phyloP scores from a whole-genome alignment of 2,329 filamentous ascomycete genomes.

The Neofusicoccum sp. region DNA sequence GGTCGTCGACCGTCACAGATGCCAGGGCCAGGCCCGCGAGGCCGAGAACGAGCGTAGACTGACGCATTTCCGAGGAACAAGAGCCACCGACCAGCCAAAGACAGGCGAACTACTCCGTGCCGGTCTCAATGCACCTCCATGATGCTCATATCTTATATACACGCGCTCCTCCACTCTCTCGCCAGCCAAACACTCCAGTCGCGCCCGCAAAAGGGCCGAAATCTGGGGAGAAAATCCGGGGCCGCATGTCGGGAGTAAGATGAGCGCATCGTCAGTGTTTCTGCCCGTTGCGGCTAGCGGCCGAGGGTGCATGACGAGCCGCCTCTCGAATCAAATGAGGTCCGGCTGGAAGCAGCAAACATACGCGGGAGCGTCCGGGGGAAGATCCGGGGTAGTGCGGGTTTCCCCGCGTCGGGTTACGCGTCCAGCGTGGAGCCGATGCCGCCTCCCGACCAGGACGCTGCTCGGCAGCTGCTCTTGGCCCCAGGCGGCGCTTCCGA shows the following conservation, averaged over 20 bases:
- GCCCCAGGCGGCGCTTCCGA: background rate
- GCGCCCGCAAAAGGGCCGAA: background rate
- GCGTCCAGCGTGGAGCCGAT: slow-evolving; percentile 16
- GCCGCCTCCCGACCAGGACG: background rate
- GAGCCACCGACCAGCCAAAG: background rate
- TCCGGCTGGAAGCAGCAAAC: background rate
- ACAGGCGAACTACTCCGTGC: background rate
- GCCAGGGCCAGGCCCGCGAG: background rate
- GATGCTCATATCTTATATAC: background rate
- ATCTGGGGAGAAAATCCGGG: background rate
- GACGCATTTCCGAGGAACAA: background rate
- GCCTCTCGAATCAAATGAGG: background rate
- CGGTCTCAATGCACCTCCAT: background rate
- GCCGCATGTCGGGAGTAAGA: background rate
- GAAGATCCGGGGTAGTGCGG: slow-evolving; percentile 10
- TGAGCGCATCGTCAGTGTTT: background rate
- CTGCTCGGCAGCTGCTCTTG: background rate
- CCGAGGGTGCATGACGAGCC: background rate
- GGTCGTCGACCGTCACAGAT: background rate
- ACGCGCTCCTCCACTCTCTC: background rate
- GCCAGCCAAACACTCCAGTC: background rate
- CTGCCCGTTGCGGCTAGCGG: background rate
- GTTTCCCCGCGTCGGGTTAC: slow-evolving; percentile 4
- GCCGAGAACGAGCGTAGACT: background rate
- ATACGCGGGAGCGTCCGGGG: background rate